Evolutionary conservation across 108 stramenopile species (phyloP), one percentile per base, ranked within the genome.

Genomic region (Cyclotella atomus): DNA sequence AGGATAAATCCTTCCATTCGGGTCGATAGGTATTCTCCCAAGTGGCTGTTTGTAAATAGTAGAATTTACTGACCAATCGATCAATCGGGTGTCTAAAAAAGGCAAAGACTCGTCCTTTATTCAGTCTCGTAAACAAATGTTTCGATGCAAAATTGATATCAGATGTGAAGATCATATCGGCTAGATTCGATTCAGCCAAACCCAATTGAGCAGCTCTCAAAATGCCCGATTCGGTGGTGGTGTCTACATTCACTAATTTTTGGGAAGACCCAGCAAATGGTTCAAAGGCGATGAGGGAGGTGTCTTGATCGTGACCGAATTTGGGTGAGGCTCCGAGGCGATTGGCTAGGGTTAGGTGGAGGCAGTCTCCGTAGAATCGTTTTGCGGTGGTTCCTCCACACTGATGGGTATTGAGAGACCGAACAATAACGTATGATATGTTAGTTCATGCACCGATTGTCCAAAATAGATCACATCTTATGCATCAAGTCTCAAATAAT

Each of bases 81-180:
- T 87, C 76, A 6, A 87, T 41, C 4, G 86, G 86, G 71, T 87
- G 79, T 15, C 86, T 82, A 50, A 87, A 82, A 14, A 87, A 38
- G 8, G 73, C 60, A 3, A 73, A 80, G 34, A 73, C 67, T 30
- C 75, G 43, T 6, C 53, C 75, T 27, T 45, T 36, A 57, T 76
- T 35, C 17, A 17, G n/a, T 33, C 29, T 8, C 36, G 68, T 68
- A 46, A 78, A 78, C 29, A 78, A 43, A 24, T 78, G 23, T 16
- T 65, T 14, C 1, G 45, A 54, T 0, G 77, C 77, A 28, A 78
- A 78, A 32, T 65, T 66, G n/a, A 71, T 36, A 60, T 72, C 70
- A 12, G 71, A 72, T 21, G 83, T 63, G n/a, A 79, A 75, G 29
- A 83, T 79, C 59, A 83, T 62, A 63, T 73, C 66, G 17, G 67